Conservation (phyloP, 257 asterid species). For the Solanum sitiens region DNA sequence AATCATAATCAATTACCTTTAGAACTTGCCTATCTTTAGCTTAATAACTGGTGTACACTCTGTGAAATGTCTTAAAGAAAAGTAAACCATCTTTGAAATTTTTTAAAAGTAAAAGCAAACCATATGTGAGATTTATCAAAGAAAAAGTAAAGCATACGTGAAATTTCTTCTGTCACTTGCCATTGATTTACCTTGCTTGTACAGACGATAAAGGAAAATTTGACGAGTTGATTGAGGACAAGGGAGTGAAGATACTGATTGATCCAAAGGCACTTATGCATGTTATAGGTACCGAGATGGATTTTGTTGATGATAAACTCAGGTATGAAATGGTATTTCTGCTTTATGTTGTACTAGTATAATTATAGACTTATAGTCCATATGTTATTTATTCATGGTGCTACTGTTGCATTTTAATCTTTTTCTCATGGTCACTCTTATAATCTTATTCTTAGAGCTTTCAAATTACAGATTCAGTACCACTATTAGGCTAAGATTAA, state of each 20-base stretch:
- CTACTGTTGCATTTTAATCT: neutral
- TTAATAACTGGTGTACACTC: neutral
- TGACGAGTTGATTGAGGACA: slow-evolving; percentile 64
- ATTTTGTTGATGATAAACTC: slow-evolving; percentile 33
- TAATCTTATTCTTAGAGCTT: neutral
- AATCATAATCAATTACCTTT: neutral
- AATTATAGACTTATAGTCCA: neutral
- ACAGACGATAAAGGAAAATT: slow-evolving; percentile 87
- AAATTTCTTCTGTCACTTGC: neutral
- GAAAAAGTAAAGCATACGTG: neutral
- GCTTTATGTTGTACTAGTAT: neutral
- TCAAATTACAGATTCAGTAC: neutral
- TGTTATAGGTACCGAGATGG: slow-evolving; percentile 33
- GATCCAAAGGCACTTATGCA: slow-evolving; percentile 36
- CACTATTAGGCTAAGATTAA: neutral
- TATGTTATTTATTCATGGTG: neutral
- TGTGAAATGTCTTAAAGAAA: neutral
- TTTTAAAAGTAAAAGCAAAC: neutral
- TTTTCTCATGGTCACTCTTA: neutral
- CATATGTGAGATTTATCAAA: neutral
- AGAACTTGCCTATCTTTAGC: neutral
- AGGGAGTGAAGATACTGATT: slow-evolving; percentile 31
- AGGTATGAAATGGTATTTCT: neutral
- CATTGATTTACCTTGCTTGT: neutral
- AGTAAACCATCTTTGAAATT: neutral